Evolutionary conservation across 495 filamentous ascomycete genomes (phyloP), one percentile per base, ranked within the genome.

Genomic region (Acidiella bohemica): DNA sequence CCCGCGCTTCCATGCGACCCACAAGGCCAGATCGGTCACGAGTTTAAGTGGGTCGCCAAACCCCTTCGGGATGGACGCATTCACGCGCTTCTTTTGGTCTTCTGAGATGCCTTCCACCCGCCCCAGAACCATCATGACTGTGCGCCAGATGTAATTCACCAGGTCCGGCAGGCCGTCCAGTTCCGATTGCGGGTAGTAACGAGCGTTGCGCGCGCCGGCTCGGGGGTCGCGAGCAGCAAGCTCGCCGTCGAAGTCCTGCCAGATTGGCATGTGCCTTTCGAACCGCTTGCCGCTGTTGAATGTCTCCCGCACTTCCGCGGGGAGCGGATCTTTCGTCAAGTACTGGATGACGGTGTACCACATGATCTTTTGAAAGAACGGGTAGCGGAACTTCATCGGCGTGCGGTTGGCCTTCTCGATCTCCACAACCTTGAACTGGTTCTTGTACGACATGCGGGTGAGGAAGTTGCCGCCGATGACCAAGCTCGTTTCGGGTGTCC

Each of bases 381-480:
- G 80, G 49, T 84, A 83, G 40, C 77, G 57, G 53, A 81, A 81
- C 42, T 78, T 81, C 51, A 66, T 60, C 1, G 76, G 71, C 12
- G 80, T 77, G 39, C 78, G 78, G 40, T 78, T 84, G 29, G 72
- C 68, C 53, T 80, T 82, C 53, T 84, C 80, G 36, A 84, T 75
- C 37, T 79, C 75, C 21, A 73, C 67, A 6, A 84, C 64, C 35
- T 72, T 69, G 53, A 84, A 73, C 56, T 84, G 80, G 67, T 80
- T 84, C 16, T 66, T 65, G 50, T 77, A 83, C 36, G 80, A 76
- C 47, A 80, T 59, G 23, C 74, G 59, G 1, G 80, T 84, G 22
- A 84, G 61, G 46, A 83, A 84, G 54, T 84, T 84, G 18, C 80
- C 80, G 17, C 80, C 80, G 41, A 84, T 81, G 13, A 84, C 80